Evolutionary conservation across 345 rosid genomes (phyloP), one percentile per base, ranked within the genome.

Genomic region (Gossypium australe): DNA sequence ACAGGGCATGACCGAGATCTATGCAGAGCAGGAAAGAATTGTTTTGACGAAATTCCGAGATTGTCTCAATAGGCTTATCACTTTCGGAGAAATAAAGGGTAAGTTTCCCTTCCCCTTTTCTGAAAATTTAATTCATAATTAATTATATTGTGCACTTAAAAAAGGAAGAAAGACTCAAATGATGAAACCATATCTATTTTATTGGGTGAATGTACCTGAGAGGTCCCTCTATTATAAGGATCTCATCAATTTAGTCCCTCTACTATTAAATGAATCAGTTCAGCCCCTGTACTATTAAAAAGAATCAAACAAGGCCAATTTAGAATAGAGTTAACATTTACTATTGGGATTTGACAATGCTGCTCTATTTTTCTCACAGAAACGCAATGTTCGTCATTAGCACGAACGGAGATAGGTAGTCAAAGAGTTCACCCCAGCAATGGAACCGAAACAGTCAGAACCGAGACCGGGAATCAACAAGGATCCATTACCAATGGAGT

Each of bases 31-130:
- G 83, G 99, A 96, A 77, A 93, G 88, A 82, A 74, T 87, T 52
- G 86, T 93, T 12, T 80, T 96, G 79, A 86, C 90, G 3, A 88
- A 84, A 82, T 87, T 96, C 72, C 84, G 98, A 80, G 98, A 96
- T 78, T 93, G 97, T 76, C 94, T 96, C 57, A 90, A 90, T 75
- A 84, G 82, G 79, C 93, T 96, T 67, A 92, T 96, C 79, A 90
- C 92, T 61, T 86, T 84, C 4, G 97, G 97, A 78, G 97, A 92
- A 83, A 79, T 88, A 79, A 96, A 91, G 82, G 99, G 98, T 80
- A 78, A 82, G 87, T 77, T 76, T 79, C 67, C 72, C 4, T 76
- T 74, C 76, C 44, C 52, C 67, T 18, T 24, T 41, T 24, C 38
- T 43, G 14, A 41, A 27, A 29, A 13, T 27, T 73, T 73, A 13